Conservation (phyloP, 345 rosid species). For the Trapa incisa region DNA sequence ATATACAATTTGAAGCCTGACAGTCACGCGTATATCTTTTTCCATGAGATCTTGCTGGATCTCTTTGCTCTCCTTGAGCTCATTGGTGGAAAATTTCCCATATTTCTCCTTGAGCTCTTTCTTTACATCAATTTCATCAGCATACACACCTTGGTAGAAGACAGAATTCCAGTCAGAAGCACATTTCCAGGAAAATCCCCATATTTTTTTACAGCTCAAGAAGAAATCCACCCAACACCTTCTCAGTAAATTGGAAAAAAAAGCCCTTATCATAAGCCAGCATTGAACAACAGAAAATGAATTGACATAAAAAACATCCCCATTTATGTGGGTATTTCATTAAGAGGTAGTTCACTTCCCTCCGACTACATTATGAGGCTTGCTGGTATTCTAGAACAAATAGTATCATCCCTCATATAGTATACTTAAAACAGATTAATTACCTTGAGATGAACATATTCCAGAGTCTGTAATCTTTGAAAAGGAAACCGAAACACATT, state of each 20-base stretch:
- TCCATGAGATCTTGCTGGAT: constrained; percentile 48
- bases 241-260: not conserved
- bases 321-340: not conserved
- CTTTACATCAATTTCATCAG: constrained; percentile 46
- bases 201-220: not conserved
- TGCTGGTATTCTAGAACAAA: not conserved
- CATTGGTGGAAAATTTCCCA: constrained; percentile 39
- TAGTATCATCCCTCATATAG: no score
- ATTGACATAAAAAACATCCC: not conserved
- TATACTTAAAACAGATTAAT: no score
- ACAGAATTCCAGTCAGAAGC: not conserved
- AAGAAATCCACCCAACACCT: not conserved
- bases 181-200: not conserved
- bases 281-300: not conserved
- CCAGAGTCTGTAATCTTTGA: not conserved
- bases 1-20: constrained; percentile 73
- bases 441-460: not conserved
- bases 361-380: not conserved
- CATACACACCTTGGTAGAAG: constrained; percentile 51
- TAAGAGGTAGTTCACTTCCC: not conserved
- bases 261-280: not conserved
- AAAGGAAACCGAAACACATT: not conserved
- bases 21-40: constrained; percentile 52
- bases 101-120: constrained; percentile 46
- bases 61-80: constrained; percentile 42